phyloP scores from a whole-genome alignment of 345 rosid genomes.

The Rhodomyrtus tomentosa region DNA sequence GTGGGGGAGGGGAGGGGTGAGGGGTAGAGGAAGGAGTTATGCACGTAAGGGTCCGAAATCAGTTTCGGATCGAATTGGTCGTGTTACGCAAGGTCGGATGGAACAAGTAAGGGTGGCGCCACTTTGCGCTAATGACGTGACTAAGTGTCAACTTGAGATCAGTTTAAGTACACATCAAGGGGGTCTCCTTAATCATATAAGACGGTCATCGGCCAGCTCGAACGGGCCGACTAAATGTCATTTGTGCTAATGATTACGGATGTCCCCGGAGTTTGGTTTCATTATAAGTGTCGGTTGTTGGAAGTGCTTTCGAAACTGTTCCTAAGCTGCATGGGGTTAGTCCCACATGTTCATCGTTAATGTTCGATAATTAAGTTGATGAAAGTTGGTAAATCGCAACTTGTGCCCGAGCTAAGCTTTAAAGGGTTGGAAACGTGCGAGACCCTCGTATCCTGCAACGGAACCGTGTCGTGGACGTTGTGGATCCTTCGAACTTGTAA shows the following conservation, averaged over 20 bases:
- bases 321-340: not conserved
- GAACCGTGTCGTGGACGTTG: not conserved
- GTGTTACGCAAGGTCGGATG: not conserved
- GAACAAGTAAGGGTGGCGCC: not conserved
- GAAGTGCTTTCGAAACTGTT: not conserved
- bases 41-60: not conserved
- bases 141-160: conserved; percentile 15
- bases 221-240: not conserved
- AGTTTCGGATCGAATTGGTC: not conserved
- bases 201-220: not conserved
- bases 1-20: not conserved
- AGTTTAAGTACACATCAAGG: conserved; percentile 1
- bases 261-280: not conserved
- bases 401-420: not conserved
- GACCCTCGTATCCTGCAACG: not conserved
- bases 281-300: not conserved
- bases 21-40: too few species aligned
- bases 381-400: not conserved
- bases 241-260: not conserved
- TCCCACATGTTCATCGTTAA: not conserved
- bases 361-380: not conserved
- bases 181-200: not conserved
- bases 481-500: not conserved
- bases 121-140: conserved; percentile 8
- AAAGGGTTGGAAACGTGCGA: not conserved